These are phyloP conservation scores for Rhizophora apiculata DNA, from an alignment of 345 rosid species.

Conservation along the genomic window DNA sequence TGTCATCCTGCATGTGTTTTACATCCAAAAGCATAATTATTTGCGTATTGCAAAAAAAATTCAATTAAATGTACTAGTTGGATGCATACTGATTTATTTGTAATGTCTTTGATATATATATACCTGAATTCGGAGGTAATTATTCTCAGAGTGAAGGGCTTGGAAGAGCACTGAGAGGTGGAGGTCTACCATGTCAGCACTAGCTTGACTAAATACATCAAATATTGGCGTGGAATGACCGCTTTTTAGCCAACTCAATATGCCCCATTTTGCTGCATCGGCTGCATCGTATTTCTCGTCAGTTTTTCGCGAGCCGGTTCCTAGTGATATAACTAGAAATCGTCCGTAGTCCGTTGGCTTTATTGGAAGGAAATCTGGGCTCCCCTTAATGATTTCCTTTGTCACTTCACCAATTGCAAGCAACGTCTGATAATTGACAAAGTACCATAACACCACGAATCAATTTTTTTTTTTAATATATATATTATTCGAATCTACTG, in stretches of 20 bases:
- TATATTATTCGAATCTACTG: no score
- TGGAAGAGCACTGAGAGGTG: constrained; percentile 16
- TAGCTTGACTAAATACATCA: constrained; percentile 16
- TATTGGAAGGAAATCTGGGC: constrained; percentile 4
- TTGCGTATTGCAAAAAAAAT: no score
- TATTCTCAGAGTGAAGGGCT: constrained; percentile 18
- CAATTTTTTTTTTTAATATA: no score
- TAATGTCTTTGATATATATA: not conserved
- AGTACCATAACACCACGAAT: no score
- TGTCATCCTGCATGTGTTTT: constrained; percentile 7
- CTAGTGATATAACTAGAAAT: constrained; percentile 19
- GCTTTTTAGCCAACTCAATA: constrained; percentile 11
- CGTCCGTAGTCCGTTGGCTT: constrained; percentile 14
- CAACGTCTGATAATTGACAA: constrained; percentile 5
- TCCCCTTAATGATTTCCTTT: constrained; percentile 11
- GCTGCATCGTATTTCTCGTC: constrained; percentile 4
- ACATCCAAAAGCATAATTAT: not conserved
- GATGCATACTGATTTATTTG: not conserved
- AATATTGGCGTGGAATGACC: constrained; percentile 13
- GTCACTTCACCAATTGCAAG: constrained; percentile 18
- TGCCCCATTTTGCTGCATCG: constrained; percentile 19
- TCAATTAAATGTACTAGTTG: no score
- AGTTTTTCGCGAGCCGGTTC: constrained; percentile 15
- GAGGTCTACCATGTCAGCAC: constrained; percentile 19
- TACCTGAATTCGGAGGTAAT: constrained; percentile 20